phyloP scores from a whole-genome alignment of 306 rosid species.

The Carpinus fangiana region DNA sequence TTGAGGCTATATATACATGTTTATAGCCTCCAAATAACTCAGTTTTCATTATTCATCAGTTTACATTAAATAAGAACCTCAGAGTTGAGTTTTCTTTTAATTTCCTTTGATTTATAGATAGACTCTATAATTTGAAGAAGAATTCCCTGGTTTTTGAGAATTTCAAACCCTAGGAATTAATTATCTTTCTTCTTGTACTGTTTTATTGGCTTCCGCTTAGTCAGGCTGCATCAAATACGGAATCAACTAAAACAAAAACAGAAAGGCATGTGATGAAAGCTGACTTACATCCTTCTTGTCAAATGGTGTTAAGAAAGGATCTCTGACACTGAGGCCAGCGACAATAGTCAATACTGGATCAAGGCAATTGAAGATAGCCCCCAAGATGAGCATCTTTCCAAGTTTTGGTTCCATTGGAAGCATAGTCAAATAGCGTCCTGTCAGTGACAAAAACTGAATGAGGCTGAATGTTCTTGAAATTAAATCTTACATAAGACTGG shows the following conservation, averaged over 20 bases:
- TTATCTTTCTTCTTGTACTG: no score
- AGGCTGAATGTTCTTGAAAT: conserved; percentile 17
- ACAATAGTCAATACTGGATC: conserved; percentile 91
- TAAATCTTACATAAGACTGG: conserved; percentile 11
- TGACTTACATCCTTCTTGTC: conserved; percentile 90
- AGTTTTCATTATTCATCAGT: no score
- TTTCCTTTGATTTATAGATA: no score
- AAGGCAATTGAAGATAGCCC: conserved; percentile 82
- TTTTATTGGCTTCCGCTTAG: no score
- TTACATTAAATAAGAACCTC: no score
- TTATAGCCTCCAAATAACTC: no score
- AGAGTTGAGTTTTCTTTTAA: no score
- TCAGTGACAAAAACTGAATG: conserved; percentile 32
- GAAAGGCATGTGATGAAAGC: not conserved
- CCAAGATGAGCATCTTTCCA: conserved; percentile 91
- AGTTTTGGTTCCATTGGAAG: conserved; percentile 99
- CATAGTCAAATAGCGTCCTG: conserved; percentile 78
- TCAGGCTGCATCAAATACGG: no score
- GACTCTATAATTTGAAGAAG: no score
- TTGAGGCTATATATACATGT: no score
- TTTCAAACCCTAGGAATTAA: no score
- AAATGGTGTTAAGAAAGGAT: conserved; percentile 82
- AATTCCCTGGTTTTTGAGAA: no score
- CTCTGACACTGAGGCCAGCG: conserved; percentile 95
- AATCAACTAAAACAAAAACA: not conserved